These are phyloP conservation scores for Poterioochromonas sp. DNA, from an alignment of 352 stramenopile genomes.

Conservation along the genomic window DNA sequence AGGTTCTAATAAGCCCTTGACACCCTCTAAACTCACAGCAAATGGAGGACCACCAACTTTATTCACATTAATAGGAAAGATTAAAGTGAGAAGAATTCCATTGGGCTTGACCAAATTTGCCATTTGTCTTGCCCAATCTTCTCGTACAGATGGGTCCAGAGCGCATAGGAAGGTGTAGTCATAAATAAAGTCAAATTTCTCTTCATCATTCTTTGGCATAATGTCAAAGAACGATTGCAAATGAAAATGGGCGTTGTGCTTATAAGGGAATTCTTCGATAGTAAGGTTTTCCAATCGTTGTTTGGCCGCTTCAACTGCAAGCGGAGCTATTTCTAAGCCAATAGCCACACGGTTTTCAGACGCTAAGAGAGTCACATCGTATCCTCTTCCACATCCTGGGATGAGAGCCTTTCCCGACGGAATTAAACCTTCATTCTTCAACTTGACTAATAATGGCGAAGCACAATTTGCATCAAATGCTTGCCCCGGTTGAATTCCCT, in stretches of 20 bases:
- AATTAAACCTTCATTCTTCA: neutral
- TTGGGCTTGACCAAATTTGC: slow-evolving; percentile 35
- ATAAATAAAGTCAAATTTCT: slow-evolving; percentile 25
- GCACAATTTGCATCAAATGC: neutral
- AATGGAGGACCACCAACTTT: slow-evolving; percentile 37
- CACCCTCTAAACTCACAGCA: slow-evolving; percentile 34
- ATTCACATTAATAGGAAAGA: slow-evolving; percentile 42
- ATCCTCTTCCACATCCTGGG: slow-evolving; percentile 24
- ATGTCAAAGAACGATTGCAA: slow-evolving; percentile 14
- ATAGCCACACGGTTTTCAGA: neutral
- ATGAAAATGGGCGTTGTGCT: neutral
- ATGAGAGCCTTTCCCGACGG: slow-evolving; percentile 3
- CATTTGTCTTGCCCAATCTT: slow-evolving; percentile 43
- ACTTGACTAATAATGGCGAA: neutral
- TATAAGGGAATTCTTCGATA: neutral
- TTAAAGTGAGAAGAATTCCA: slow-evolving; percentile 42
- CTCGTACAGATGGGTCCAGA: slow-evolving; percentile 37
- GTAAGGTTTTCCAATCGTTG: neutral
- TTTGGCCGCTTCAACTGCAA: slow-evolving; percentile 10
- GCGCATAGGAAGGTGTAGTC: slow-evolving; percentile 36
- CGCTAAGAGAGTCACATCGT: slow-evolving; percentile 9
- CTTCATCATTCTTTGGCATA: neutral
- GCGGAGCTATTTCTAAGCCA: neutral
- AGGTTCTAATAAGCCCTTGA: slow-evolving; percentile 34
- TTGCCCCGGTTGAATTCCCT: slow-evolving; percentile 1